Evolutionary conservation across 495 filamentous ascomycete genomes (phyloP).

Genomic region (Pseudomonodictys pantanalensis): DNA sequence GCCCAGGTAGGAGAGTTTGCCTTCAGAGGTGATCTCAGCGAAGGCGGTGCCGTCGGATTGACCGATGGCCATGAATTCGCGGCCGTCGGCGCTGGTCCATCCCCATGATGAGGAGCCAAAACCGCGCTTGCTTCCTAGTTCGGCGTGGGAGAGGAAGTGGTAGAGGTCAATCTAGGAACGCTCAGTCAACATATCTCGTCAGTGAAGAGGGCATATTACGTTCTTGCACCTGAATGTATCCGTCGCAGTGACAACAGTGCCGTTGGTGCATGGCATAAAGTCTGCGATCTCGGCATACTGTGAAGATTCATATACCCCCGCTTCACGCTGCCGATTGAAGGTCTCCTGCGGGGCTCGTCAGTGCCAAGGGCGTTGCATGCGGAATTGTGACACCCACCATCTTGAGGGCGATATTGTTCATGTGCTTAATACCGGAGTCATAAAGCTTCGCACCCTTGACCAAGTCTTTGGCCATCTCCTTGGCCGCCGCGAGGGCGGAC

Average conservation of each 20-base stretch:
- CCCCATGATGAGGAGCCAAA: conserved; percentile 47
- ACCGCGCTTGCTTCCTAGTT: conserved; percentile 45
- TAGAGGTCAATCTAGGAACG: conserved; percentile 50
- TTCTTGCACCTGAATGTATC: conserved; percentile 54
- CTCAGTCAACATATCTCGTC: background rate
- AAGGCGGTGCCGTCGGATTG: conserved; percentile 59
- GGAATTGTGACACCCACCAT: conserved; percentile 3
- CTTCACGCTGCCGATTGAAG: conserved; percentile 7
- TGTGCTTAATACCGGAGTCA: conserved; percentile 28
- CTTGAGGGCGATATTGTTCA: conserved; percentile 29
- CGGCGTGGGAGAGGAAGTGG: conserved; percentile 52
- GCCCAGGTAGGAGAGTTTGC: conserved; percentile 56
- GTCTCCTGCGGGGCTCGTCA: conserved; percentile 21
- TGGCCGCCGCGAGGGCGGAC: conserved; percentile 19
- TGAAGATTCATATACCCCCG: conserved; percentile 18
- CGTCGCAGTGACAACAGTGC: conserved; percentile 42
- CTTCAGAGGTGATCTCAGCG: conserved; percentile 50
- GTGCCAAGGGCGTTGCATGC: background rate
- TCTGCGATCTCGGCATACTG: conserved; percentile 20
- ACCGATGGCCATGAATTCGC: conserved; percentile 57
- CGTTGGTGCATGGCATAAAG: conserved; percentile 46
- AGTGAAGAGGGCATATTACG: background rate
- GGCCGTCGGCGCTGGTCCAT: conserved; percentile 57
- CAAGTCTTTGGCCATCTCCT: conserved; percentile 21
- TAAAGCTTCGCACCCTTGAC: conserved; percentile 26